Conservation (phyloP, 371 early-diverging fungal species). For the Fennellomyces sp. region DNA sequence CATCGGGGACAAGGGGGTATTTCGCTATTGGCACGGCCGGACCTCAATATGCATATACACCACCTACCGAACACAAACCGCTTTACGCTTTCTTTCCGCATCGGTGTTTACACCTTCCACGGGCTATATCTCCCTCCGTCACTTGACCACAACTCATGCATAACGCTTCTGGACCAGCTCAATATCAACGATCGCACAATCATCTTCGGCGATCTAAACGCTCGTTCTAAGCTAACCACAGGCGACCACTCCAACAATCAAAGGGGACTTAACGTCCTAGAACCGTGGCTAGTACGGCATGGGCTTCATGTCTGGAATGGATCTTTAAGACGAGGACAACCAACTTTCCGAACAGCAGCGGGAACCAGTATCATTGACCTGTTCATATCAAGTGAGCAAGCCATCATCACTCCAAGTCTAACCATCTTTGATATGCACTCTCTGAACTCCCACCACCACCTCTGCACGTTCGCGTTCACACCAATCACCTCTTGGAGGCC, state of each 20-base stretch:
- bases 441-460: too few species aligned
- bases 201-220: constrained; percentile 7
- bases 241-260: background rate
- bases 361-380: constrained; percentile 8
- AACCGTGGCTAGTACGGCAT: background rate
- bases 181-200: background rate
- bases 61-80: background rate
- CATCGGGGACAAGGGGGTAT: too few species aligned
- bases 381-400: background rate
- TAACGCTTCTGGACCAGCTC: background rate
- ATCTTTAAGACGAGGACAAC: background rate
- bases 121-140: background rate
- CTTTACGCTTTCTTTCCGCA: background rate
- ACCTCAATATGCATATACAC: too few species aligned
- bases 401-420: background rate
- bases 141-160: background rate
- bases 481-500: background rate
- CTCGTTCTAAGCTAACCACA: background rate
- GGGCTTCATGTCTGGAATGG: background rate
- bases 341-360: background rate
- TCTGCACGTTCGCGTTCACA: background rate
- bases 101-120: background rate
- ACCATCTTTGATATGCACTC: background rate
- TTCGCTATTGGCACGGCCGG: too few species aligned
- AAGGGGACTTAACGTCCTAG: background rate